phyloP scores from a whole-genome alignment of 257 asterid genomes.

The Cinchona pubescens region DNA sequence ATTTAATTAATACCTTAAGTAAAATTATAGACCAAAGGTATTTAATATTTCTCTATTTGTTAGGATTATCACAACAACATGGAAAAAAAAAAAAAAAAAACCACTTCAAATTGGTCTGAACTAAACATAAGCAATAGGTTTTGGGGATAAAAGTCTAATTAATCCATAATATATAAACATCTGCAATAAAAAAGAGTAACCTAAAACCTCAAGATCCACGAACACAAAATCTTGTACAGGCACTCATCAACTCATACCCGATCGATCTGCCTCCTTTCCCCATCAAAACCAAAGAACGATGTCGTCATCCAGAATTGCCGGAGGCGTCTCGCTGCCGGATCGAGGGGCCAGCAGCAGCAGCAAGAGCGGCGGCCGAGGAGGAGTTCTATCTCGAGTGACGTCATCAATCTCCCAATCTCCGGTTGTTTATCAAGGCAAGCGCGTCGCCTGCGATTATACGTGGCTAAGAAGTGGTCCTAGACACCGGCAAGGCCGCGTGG shows the following conservation, averaged over 20 bases:
- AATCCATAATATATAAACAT: background rate
- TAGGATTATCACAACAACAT: background rate
- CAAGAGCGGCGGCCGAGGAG: constrained; percentile 19
- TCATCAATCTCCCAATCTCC: constrained; percentile 52
- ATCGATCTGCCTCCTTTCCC: background rate
- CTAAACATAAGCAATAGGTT: too few species aligned
- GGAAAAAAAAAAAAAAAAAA: background rate
- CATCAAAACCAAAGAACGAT: background rate
- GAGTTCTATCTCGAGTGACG: constrained; percentile 21
- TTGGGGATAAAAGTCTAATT: background rate
- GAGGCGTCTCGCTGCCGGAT: constrained; percentile 25
- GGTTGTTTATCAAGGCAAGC: constrained; percentile 63
- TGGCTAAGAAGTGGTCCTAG: constrained; percentile 56
- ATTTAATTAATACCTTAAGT: too few species aligned
- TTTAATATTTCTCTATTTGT: too few species aligned
- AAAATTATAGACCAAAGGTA: too few species aligned
- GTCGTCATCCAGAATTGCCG: constrained; percentile 28
- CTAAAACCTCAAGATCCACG: background rate
- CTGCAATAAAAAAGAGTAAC: background rate
- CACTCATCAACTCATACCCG: too few species aligned
- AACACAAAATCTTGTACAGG: background rate
- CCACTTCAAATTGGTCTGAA: background rate
- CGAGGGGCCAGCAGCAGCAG: constrained; percentile 23
- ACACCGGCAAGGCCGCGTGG: constrained; percentile 95
- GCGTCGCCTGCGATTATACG: constrained; percentile 58